Percentiles rank a stretch among this genome's conserved stretches.
Evolutionary conservation across 331 rosid genomes (phyloP).

Genomic region (Dryas integrifolia): DNA sequence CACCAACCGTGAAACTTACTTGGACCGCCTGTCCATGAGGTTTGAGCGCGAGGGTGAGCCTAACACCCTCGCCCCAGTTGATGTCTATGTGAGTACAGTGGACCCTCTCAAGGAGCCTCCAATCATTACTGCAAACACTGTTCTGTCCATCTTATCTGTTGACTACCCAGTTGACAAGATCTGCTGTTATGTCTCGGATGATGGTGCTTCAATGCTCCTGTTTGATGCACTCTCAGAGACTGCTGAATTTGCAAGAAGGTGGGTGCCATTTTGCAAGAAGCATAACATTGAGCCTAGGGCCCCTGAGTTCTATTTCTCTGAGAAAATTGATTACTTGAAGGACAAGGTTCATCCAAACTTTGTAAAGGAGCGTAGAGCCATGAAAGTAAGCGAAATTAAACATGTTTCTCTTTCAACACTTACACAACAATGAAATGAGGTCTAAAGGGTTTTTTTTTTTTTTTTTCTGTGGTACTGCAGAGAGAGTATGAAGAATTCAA

Average conservation of each 20-base stretch:
- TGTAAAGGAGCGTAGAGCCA: conserved; percentile 85
- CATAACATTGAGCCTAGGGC: conserved; percentile 72
- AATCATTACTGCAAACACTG: conserved; percentile 70
- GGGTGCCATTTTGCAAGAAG: conserved; percentile 92
- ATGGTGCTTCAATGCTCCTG: conserved; percentile 82
- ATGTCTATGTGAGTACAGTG: conserved; percentile 71
- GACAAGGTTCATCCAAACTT: conserved; percentile 76
- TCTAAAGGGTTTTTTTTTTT: background rate
- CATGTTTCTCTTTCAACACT: background rate
- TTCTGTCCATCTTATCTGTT: conserved; percentile 69
- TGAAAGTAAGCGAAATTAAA: conserved; percentile 51
- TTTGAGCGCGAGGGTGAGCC: conserved; percentile 79
- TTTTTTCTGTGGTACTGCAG: conserved; percentile 35
- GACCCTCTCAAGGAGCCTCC: conserved; percentile 92
- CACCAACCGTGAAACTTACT: conserved; percentile 64
- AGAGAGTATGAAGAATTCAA: conserved; percentile 96
- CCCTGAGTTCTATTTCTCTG: conserved; percentile 78
- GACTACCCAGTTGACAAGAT: conserved; percentile 80
- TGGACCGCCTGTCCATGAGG: conserved; percentile 72
- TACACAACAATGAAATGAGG: background rate
- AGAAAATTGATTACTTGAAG: conserved; percentile 87
- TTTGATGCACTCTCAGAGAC: conserved; percentile 72
- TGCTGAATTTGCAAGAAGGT: conserved; percentile 79
- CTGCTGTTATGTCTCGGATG: conserved; percentile 84
- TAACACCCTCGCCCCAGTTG: conserved; percentile 50